Percentiles rank a stretch among this genome's conserved stretches.
phyloP scores from a whole-genome alignment of 768 basidiomycete genomes.

The Mrakia blollopis region DNA sequence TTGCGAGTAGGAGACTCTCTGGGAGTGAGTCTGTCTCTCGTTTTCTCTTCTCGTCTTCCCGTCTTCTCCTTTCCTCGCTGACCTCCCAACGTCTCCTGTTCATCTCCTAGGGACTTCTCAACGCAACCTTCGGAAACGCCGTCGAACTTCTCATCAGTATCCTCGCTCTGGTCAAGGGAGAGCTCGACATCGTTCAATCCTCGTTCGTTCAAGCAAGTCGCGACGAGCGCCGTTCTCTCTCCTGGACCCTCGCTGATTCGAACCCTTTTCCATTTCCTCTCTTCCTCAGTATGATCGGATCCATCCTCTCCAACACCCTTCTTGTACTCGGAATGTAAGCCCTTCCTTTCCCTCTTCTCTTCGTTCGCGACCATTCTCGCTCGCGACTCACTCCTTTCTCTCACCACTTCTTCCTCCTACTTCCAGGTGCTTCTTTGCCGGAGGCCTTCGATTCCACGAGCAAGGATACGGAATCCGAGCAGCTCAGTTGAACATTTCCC shows the following conservation, averaged over 20 bases:
- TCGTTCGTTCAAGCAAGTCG: not conserved
- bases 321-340: constrained; percentile 31
- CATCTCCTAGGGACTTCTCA: constrained; percentile 18
- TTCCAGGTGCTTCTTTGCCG: constrained; percentile 22
- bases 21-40: not conserved
- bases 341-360: not conserved
- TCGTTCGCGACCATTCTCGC: not conserved
- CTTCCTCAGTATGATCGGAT: constrained; percentile 24
- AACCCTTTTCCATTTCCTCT: not conserved
- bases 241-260: not conserved
- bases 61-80: not conserved
- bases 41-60: not conserved
- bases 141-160: constrained; percentile 32
- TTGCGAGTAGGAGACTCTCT: constrained; percentile 29
- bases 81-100: not conserved
- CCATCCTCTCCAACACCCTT: constrained; percentile 30
- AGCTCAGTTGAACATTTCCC: constrained; percentile 32
- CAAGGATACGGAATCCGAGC: constrained; percentile 32
- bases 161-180: constrained; percentile 30
- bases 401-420: no score
- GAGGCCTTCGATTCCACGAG: constrained; percentile 32
- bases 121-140: constrained; percentile 32
- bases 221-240: not conserved
- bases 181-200: constrained; percentile 30
- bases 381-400: not conserved